These are phyloP conservation scores for Fusarium sp. DNA, from an alignment of 2,329 filamentous ascomycete species.

Conservation along the genomic window DNA sequence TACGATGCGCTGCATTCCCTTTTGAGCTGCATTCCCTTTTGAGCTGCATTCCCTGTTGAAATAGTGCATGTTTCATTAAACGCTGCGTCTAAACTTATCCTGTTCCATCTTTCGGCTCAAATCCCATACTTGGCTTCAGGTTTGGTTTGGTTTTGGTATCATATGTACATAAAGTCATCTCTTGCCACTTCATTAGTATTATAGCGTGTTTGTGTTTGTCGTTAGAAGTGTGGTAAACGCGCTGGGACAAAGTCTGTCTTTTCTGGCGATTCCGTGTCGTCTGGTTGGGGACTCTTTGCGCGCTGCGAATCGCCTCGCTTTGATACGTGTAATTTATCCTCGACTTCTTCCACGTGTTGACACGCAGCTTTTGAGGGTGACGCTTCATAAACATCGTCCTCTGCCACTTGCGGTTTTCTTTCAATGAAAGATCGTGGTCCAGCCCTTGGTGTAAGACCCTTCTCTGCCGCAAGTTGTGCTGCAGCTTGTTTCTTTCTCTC, in stretches of 20 bases:
- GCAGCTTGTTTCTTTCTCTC: constrained; percentile 65
- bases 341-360: constrained; percentile 23
- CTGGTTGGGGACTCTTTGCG: constrained; percentile 35
- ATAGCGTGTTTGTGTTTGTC: constrained; percentile 29
- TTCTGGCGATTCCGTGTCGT: constrained; percentile 21
- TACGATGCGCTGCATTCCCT: neutral
- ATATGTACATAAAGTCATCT: constrained; percentile 39
- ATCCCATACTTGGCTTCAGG: constrained; percentile 26
- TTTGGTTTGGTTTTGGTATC: constrained; percentile 41
- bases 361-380: constrained; percentile 17
- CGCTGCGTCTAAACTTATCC: constrained; percentile 11
- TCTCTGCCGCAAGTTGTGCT: constrained; percentile 60
- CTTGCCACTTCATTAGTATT: constrained; percentile 31
- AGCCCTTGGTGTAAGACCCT: constrained; percentile 54
- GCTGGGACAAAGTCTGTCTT: constrained; percentile 65
- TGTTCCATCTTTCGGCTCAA: constrained; percentile 14
- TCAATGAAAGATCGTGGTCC: constrained; percentile 24
- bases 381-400: constrained; percentile 48
- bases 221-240: constrained; percentile 66
- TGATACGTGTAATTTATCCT: constrained; percentile 1
- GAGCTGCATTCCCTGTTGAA: neutral
- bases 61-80: constrained; percentile 7
- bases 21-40: neutral
- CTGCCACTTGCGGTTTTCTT: constrained; percentile 46
- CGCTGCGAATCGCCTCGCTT: constrained; percentile 30